These are phyloP conservation scores for Melaleuca alternifolia DNA, from an alignment of 345 rosid species.

Conservation along the genomic window DNA sequence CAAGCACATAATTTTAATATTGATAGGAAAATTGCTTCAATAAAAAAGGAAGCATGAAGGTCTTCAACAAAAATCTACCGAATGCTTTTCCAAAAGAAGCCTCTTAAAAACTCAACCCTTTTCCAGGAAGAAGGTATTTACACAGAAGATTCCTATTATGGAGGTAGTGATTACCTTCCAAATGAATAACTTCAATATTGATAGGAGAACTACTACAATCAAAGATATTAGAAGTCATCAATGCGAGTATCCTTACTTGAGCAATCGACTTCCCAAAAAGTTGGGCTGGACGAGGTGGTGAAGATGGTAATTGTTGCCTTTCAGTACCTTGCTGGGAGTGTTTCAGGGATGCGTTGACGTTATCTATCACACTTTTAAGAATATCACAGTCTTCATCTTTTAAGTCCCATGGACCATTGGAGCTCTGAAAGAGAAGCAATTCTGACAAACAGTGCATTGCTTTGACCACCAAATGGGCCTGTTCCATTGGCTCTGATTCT, in stretches of 20 bases:
- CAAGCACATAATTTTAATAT: neutral
- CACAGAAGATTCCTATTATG: neutral
- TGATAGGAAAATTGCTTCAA: neutral
- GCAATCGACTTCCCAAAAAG: neutral
- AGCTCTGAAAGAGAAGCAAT: conserved; percentile 52
- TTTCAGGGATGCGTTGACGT: conserved; percentile 36
- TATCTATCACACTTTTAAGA: conserved; percentile 45
- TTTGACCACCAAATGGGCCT: conserved; percentile 25
- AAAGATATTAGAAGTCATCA: neutral
- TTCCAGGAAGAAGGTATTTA: neutral
- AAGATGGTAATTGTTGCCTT: conserved; percentile 8
- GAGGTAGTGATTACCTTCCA: neutral
- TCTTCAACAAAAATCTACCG: neutral
- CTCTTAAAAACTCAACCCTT: neutral
- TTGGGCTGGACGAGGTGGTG: neutral
- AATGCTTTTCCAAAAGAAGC: neutral
- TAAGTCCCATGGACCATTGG: conserved; percentile 38
- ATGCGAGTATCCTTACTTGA: neutral
- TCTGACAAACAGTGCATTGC: conserved; percentile 64
- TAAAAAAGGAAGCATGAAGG: neutral
- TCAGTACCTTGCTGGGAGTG: conserved; percentile 13
- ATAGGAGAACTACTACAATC: neutral
- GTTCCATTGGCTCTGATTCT: conserved; percentile 11
- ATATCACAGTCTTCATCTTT: conserved; percentile 36
- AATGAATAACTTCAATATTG: neutral